Evolutionary conservation across 2,329 filamentous ascomycete genomes (phyloP), one percentile per base, ranked within the genome.

Genomic region (Mollisia scopiformis): DNA sequence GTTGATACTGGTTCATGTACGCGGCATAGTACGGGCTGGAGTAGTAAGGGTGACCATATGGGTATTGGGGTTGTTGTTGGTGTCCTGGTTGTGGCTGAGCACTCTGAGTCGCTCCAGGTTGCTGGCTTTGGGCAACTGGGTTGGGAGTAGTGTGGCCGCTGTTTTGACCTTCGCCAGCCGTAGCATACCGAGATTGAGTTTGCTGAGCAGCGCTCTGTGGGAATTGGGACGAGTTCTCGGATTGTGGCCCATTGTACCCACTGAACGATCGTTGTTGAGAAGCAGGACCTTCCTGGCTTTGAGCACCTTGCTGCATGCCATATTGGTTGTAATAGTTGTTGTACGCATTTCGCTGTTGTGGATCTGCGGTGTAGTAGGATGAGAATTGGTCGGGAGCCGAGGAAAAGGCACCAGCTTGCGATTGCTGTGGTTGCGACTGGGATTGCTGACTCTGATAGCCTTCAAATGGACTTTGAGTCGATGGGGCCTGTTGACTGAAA

Each of bases 111-210:
- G 78, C 75, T 8, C 74, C 74, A 62, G 77, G 75, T 52, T 82
- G 82, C 63, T 83, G 80, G 55, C 77, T 79, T 61, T 82, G 82
- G 62, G 85, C 75, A 41, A 88, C 83, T 28, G 93, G 93, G 78
- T 96, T 95, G 35, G 94, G 93, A 2, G 93, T 97, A 71, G 90
- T 94, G 75, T 95, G 90, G 47, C 93, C 94, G 74, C 92, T 97
- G 79, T 89, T 92, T 71, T 93, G 91, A 63, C 85, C 84, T 58
- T 96, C 92, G 64, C 86, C 81, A 62, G 82, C 43, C 14, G 43
- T 47, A 50, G 79, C 80, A 66, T 88, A 88, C 56, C 87, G 84
- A 4, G 85, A 83, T 66, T 82, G 83, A 74, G 78, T 58, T 55
- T 88, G 80, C 51, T 78, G 84, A 71, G 88, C 89, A 68, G 88